Evolutionary conservation across 495 filamentous ascomycete genomes (phyloP), one percentile per base, ranked within the genome.

Genomic region (Apiosordaria backusii): DNA sequence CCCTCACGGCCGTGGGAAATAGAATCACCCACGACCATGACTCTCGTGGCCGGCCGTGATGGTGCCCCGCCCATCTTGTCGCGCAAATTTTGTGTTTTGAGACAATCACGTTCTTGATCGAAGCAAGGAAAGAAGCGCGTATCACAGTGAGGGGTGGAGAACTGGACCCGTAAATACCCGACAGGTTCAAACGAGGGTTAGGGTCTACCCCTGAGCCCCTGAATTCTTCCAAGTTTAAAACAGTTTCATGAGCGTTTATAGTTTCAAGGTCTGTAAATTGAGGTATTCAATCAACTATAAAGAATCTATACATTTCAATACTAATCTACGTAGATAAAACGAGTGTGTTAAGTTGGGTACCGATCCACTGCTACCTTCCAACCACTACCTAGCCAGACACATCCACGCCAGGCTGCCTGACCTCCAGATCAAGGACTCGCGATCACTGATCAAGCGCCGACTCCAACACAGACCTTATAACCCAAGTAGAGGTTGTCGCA

Each of bases 1-100:
- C 71, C 73, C 60, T 79, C 72, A n/a, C 66, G 67, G n/a, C 77
- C 77, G 40, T 78, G 77, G 19, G 75, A 72, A 61, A 79, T 78
- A 53, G 76, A 78, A 66, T 78, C 75, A 57, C 77, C 77, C 13
- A 77, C 71, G 1, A 79, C 57, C 72, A 79, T 72, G 60, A 79
- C 62, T 57, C 63, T 71, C 58, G 71, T 55, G 52, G 35, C 35
- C 35, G 35, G 35, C 16, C 35, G 35, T 45, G 35, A 13, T 15
- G 35, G 35, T 45, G 16, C 35, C 0, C 35, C 35, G 9, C 35
- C 35, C 35, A 45, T 45, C 9, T 15, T 45, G 35, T 15, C 16
- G 35, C 10, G 5, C 16, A 13, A 45, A 15, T 7, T 15, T 45
- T 45, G 35, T 45, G 6, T 45, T 13, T 7, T 45, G 35, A 29